Base-by-base conservation (phyloP, 2,329 filamentous ascomycete species). In the Claviceps purpurea region DNA sequence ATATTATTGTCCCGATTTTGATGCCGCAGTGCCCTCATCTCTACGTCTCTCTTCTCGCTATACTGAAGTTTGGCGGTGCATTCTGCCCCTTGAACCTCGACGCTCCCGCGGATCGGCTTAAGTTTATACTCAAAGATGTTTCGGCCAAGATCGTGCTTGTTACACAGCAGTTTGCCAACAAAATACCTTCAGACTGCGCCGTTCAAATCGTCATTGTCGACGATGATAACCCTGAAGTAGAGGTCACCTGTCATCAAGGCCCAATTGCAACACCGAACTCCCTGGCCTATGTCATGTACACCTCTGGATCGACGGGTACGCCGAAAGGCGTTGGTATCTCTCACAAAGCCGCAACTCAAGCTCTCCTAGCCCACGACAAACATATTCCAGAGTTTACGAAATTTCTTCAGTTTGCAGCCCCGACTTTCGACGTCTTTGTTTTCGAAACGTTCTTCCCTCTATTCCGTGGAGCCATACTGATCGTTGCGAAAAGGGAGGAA, bases 401-500 rank as follows among this genome's bases (percentile, higher is more conserved):
- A 46, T 95, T 96, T 64, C 76, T 96, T 1, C 90, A 96, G 64
- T 95, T 95, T 65, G 90, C 90, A 4, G 85, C 89, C 3, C 88
- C 90, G 1, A 95, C 89, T 0, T 96, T 96, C 63, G 90, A 96
- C 65, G 90, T 96, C 7, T 95, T 88, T 0, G 84, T 95, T 5
- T 96, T 96, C 64, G 90, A 96, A 64, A 90, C 94, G 6, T 95
- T 95, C 73, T 95, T 95, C 57, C 86, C 90, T 0, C 71, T 90
- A 16, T 84, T 82, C 56, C 75, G 88, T 53, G 85, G 85, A 2
- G 72, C 72, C 22, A 95, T 88, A 0, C 70, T 96, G 2, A 79
- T 91, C 47, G 78, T 80, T 52, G 88, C 84, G 57, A 76, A 81
- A 52, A 79, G 89, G 30, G 72, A 74, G 48, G 73, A 78, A 38